A percentile compares a stretch with the other conserved stretches of the same genome.
phyloP scores from a whole-genome alignment of 2,329 filamentous ascomycete genomes.

The Cytospora paraplurivora region DNA sequence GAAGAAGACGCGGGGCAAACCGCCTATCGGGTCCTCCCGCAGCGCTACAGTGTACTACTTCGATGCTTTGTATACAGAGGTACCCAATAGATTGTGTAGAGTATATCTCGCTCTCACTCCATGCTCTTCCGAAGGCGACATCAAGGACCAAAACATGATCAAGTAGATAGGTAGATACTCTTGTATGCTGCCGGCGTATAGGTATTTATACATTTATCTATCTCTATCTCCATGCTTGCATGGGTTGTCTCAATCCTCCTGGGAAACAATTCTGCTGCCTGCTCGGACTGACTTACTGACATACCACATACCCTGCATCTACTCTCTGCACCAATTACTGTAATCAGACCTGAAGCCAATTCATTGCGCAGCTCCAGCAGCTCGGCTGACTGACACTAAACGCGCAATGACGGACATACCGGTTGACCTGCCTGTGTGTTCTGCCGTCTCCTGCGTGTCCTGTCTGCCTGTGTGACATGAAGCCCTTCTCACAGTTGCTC shows the following conservation, averaged over 20 bases:
- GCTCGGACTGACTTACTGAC: conserved; percentile 1
- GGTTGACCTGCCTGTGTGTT: no score
- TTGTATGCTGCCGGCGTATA: no score
- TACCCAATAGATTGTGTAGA: no score
- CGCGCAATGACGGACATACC: not conserved
- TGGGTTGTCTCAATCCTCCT: conserved; percentile 12
- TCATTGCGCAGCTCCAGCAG: not conserved
- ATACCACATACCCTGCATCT: not conserved
- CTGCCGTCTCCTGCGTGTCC: no score
- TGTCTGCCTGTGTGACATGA: not conserved
- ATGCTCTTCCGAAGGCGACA: no score
- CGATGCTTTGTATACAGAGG: no score
- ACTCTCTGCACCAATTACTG: no score
- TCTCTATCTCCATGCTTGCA: not conserved
- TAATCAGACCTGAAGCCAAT: not conserved
- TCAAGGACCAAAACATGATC: no score
- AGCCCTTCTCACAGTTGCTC: not conserved
- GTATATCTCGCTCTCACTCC: no score
- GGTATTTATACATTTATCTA: no score
- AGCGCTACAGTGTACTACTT: no score
- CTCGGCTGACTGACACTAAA: not conserved
- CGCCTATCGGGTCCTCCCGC: not conserved
- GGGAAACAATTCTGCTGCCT: conserved; percentile 24
- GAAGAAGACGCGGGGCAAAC: not conserved
- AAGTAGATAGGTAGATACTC: no score